Conservation (phyloP, 352 stramenopile species). For the Achlya hypogyna region DNA sequence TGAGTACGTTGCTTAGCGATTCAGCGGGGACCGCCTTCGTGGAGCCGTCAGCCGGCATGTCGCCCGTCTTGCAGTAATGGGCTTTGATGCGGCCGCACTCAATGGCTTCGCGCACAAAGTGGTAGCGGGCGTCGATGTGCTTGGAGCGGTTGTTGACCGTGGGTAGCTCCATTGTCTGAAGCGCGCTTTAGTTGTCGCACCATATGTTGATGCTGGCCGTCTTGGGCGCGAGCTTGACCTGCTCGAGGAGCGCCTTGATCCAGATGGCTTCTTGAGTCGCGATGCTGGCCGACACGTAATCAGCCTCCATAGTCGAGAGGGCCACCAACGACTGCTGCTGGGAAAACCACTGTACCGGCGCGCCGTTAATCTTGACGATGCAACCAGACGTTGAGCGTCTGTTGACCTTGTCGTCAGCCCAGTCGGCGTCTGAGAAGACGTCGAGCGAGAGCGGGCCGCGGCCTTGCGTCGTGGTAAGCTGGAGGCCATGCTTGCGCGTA, state of each 20-base stretch:
- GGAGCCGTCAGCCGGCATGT: slow-evolving; percentile 19
- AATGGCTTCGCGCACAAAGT: slow-evolving; percentile 26
- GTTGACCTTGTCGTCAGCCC: slow-evolving; percentile 17
- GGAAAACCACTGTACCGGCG: slow-evolving; percentile 2
- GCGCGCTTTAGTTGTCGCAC: slow-evolving; percentile 3
- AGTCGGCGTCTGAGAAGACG: slow-evolving; percentile 16
- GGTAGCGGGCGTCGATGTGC: slow-evolving; percentile 28
- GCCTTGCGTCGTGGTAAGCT: background rate
- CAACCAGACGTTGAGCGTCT: slow-evolving; percentile 16
- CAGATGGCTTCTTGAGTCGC: slow-evolving; percentile 2
- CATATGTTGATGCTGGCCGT: background rate
- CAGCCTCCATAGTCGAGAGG: slow-evolving; percentile 19
- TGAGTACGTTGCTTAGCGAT: background rate
- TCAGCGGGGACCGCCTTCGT: slow-evolving; percentile 20
- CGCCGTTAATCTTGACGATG: slow-evolving; percentile 5
- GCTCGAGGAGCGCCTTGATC: background rate
- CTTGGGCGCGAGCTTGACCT: background rate
- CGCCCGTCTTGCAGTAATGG: slow-evolving; percentile 26
- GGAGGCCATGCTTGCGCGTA: background rate
- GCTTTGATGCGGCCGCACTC: slow-evolving; percentile 26
- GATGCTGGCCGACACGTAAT: slow-evolving; percentile 13
- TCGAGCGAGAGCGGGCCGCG: background rate
- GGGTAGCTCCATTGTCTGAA: background rate
- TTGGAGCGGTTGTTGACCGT: slow-evolving; percentile 21
- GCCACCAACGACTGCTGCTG: slow-evolving; percentile 8